Conservation (phyloP, 805 yeast genomes). For the Metschnikowia kofuensis region DNA sequence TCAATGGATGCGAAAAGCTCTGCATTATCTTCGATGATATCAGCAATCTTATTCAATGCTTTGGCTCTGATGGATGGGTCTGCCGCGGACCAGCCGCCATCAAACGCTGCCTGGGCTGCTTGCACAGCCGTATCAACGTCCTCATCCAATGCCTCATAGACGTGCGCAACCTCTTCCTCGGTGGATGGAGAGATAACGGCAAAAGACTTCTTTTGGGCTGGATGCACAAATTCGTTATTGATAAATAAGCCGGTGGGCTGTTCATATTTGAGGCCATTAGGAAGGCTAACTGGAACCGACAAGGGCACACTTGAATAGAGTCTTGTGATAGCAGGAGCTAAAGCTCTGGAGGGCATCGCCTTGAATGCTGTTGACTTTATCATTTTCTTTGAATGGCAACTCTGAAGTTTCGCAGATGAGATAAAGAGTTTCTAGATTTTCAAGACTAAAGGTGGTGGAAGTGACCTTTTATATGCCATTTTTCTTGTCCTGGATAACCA, state of each 20-base stretch:
- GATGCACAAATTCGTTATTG: slow-evolving; percentile 72
- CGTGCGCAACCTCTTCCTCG: slow-evolving; percentile 64
- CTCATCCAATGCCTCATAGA: slow-evolving; percentile 71
- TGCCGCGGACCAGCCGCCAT: slow-evolving; percentile 60
- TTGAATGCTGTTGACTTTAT: slow-evolving; percentile 3
- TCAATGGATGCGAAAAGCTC: slow-evolving; percentile 78
- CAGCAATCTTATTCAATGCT: slow-evolving; percentile 70
- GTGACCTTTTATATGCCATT: neutral
- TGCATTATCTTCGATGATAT: slow-evolving; percentile 65
- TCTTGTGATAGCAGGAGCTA: slow-evolving; percentile 4
- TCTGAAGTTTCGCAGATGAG: too few species aligned
- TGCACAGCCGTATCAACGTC: slow-evolving; percentile 84
- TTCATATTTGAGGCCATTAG: slow-evolving; percentile 67
- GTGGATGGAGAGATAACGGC: slow-evolving; percentile 66
- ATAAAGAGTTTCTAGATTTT: too few species aligned
- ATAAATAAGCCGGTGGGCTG: slow-evolving; percentile 91
- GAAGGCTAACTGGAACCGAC: slow-evolving; percentile 51
- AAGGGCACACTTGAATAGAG: slow-evolving; percentile 32
- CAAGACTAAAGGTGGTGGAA: neutral
- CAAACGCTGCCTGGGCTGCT: slow-evolving; percentile 79
- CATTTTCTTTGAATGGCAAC: neutral
- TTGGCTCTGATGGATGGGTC: slow-evolving; percentile 69
- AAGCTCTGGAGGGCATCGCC: slow-evolving; percentile 4
- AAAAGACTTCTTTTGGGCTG: slow-evolving; percentile 56
- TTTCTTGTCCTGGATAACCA: neutral